phyloP scores from a whole-genome alignment of 495 filamentous ascomycete species.

The Xylaria intraflava region DNA sequence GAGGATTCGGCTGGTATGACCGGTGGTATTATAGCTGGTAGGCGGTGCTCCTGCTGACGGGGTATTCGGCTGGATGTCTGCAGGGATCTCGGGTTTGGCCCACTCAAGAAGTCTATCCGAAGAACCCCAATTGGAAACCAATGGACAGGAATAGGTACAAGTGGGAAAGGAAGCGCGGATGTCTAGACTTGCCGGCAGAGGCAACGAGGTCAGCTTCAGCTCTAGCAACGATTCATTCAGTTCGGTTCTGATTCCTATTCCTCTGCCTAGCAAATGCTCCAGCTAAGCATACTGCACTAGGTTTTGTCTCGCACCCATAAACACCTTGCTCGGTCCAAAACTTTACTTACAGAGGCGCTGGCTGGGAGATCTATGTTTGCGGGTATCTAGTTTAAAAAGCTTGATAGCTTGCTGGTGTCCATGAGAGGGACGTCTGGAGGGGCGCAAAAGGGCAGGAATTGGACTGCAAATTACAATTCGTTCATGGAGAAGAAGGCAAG shows the following conservation, averaged over 20 bases:
- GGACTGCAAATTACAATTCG: slow-evolving; percentile 3
- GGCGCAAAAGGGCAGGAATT: not conserved
- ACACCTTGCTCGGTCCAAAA: too few species aligned
- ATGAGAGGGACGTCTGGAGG: not conserved
- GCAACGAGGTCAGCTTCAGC: not conserved
- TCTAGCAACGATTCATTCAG: not conserved
- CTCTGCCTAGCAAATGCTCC: not conserved
- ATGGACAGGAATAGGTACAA: slow-evolving; percentile 3
- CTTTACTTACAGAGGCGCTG: slow-evolving; percentile 14
- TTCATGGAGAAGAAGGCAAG: slow-evolving; percentile 1
- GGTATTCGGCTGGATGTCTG: not conserved
- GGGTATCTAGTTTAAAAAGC: slow-evolving; percentile 7
- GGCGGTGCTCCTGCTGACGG: slow-evolving; percentile 4
- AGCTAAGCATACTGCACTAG: not conserved
- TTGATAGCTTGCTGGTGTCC: not conserved
- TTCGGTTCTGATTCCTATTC: too few species aligned
- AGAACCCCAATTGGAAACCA: slow-evolving; percentile 2
- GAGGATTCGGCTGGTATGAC: slow-evolving; percentile 4
- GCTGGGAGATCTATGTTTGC: slow-evolving; percentile 8
- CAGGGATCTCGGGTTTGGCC: too few species aligned
- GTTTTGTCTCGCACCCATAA: too few species aligned
- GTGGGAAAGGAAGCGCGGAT: slow-evolving; percentile 1
- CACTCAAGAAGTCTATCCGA: not conserved
- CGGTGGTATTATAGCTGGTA: slow-evolving; percentile 2
- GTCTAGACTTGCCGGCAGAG: not conserved